Conservation (phyloP, 2,329 filamentous ascomycete species). For the Apiospora rasikravindrae region DNA sequence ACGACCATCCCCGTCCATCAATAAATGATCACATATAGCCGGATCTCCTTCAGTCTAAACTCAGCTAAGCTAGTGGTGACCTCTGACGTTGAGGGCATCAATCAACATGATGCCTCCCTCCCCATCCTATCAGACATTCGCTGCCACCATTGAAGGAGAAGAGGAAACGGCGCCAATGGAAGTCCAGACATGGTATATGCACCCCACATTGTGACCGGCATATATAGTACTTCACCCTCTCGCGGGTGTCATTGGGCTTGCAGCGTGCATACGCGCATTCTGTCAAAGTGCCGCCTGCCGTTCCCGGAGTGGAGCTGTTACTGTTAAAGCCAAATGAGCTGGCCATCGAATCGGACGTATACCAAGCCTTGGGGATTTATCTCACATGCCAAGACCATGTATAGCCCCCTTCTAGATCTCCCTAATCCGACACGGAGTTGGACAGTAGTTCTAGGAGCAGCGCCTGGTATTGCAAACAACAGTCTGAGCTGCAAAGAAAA, state of each 20-base stretch:
- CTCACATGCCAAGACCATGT: not conserved
- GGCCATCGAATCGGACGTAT: not conserved
- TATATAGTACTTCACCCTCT: not conserved
- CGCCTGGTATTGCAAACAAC: not conserved
- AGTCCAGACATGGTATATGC: not conserved
- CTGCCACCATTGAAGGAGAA: not conserved
- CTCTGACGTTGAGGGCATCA: not conserved
- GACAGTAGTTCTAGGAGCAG: not conserved
- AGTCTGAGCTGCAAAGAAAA: not conserved
- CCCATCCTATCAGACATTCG: not conserved
- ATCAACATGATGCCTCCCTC: not conserved
- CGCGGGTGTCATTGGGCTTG: not conserved
- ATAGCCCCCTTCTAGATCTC: not conserved
- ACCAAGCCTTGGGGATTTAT: constrained; percentile 3
- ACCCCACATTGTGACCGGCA: constrained; percentile 10
- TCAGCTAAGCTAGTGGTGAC: not conserved
- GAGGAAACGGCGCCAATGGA: not conserved
- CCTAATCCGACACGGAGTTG: not conserved
- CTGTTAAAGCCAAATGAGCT: constrained; percentile 1
- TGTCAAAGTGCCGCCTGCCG: constrained; percentile 9
- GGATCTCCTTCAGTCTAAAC: not conserved
- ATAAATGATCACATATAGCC: not conserved
- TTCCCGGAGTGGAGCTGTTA: not conserved
- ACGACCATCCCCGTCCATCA: not conserved
- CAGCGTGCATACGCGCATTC: not conserved